Evolutionary conservation across 1,284 basidiomycete species (phyloP).

Genomic region (Chalciporus piperatoides): DNA sequence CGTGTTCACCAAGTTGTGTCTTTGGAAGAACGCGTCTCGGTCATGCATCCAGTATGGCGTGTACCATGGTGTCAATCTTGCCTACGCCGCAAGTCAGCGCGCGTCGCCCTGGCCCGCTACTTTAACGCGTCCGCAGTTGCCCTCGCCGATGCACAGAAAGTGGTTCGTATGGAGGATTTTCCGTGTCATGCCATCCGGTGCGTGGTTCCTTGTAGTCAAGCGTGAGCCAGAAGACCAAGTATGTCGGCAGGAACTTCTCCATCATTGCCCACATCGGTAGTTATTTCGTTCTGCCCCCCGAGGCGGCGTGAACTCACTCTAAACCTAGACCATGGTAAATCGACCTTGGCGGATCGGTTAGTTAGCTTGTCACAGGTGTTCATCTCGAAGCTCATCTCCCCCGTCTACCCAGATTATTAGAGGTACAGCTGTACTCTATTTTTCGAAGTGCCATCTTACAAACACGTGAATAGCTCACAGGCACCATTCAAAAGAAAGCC

Average conservation of each 20-base stretch:
- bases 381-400: not conserved
- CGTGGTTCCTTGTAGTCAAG: not conserved
- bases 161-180: slow-evolving; percentile 63
- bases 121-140: slow-evolving; percentile 34
- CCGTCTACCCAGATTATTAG: slow-evolving; percentile 50
- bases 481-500: slow-evolving; percentile 71
- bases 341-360: slow-evolving; percentile 83
- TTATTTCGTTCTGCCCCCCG: not conserved
- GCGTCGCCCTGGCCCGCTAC: slow-evolving; percentile 15
- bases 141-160: slow-evolving; percentile 26
- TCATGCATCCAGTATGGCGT: slow-evolving; percentile 40
- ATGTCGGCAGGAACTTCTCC: slow-evolving; percentile 74
- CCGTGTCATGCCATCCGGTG: slow-evolving; percentile 76
- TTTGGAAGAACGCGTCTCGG: not conserved
- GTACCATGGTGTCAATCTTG: slow-evolving; percentile 37
- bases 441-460: not conserved
- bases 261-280: slow-evolving; percentile 91
- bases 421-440: slow-evolving; percentile 42
- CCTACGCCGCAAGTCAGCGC: slow-evolving; percentile 19
- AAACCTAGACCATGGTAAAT: slow-evolving; percentile 81
- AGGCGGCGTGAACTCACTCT: slow-evolving; percentile 13
- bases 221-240: not conserved
- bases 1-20: not conserved
- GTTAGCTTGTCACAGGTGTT: slow-evolving; percentile 23
- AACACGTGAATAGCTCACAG: slow-evolving; percentile 63